Evolutionary conservation across 441 rosid genomes (phyloP).

Genomic region (Pelargonium fulgidum): DNA sequence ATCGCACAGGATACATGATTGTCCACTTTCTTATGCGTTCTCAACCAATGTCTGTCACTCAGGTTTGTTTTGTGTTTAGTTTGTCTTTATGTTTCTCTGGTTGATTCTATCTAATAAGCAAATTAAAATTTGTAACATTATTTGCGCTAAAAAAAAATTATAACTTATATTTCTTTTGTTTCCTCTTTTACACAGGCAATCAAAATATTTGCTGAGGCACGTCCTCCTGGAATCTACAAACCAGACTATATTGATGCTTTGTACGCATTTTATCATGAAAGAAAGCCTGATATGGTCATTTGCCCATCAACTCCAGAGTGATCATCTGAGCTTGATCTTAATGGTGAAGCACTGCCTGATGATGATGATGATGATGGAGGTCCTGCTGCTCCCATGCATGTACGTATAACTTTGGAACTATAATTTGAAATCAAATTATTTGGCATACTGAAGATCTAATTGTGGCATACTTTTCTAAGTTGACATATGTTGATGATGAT

Average conservation of each 20-base stretch:
- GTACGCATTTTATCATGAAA: slow-evolving; percentile 85
- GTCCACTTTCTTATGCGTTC: slow-evolving; percentile 93
- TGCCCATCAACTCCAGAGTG: slow-evolving; percentile 96
- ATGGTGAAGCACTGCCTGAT: slow-evolving; percentile 93
- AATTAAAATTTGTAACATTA: slow-evolving; percentile 14
- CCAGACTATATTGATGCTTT: slow-evolving; percentile 80
- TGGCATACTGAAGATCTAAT: not conserved
- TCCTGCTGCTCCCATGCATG: slow-evolving; percentile 54
- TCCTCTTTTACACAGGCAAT: slow-evolving; percentile 56
- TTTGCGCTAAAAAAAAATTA: too few species aligned
- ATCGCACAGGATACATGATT: slow-evolving; percentile 97
- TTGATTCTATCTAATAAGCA: slow-evolving; percentile 11
- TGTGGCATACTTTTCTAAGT: too few species aligned
- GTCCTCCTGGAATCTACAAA: slow-evolving; percentile 98
- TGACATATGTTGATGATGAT: not conserved
- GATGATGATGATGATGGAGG: slow-evolving; percentile 63
- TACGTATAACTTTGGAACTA: slow-evolving; percentile 33
- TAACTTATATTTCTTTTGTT: slow-evolving; percentile 17
- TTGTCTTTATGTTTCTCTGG: slow-evolving; percentile 10
- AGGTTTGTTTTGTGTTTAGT: slow-evolving; percentile 37
- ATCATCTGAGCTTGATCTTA: slow-evolving; percentile 88
- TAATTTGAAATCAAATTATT: slow-evolving; percentile 5
- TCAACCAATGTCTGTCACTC: slow-evolving; percentile 64
- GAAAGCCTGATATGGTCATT: slow-evolving; percentile 58
- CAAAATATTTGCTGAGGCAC: slow-evolving; percentile 71